Percentiles rank a stretch among this genome's conserved stretches.
Conservation (phyloP, 495 filamentous ascomycete genomes). For the Chaetomium fimeti region DNA sequence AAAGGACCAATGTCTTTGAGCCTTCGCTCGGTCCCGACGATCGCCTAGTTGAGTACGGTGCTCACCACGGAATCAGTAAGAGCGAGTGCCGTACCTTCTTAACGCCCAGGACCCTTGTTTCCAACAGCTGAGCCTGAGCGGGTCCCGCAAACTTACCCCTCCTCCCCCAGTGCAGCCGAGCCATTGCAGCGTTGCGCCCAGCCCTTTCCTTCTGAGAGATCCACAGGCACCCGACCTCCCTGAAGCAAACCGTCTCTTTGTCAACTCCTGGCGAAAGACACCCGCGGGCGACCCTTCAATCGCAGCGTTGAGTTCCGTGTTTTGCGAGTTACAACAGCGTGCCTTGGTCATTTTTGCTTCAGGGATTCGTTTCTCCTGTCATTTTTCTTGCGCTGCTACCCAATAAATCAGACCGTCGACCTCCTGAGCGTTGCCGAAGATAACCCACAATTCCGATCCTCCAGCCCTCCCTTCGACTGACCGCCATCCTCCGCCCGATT, state of each 20-base stretch:
- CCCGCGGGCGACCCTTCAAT: neutral
- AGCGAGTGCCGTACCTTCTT: neutral
- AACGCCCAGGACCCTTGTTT: neutral
- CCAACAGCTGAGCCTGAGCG: conserved; percentile 3
- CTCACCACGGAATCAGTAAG: neutral
- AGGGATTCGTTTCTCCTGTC: neutral
- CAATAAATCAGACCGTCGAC: neutral
- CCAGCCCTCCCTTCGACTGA: conserved; percentile 10
- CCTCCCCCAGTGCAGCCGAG: conserved; percentile 2
- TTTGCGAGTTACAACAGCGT: neutral
- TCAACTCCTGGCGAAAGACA: conserved; percentile 10
- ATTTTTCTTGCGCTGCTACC: neutral
- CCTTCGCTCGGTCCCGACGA: neutral
- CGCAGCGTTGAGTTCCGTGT: conserved; percentile 3
- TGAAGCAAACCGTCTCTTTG: conserved; percentile 18
- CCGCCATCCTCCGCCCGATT: conserved; percentile 7
- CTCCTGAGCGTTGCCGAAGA: conserved; percentile 7
- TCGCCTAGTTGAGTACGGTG: neutral
- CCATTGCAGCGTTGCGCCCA: conserved; percentile 15
- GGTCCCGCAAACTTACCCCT: conserved; percentile 19
- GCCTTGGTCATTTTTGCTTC: neutral
- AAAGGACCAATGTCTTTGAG: conserved; percentile 8
- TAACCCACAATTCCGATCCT: conserved; percentile 2
- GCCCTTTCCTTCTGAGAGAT: conserved; percentile 15
- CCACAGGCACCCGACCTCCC: conserved; percentile 24